Conservation (phyloP, 306 rosid genomes). For the Echinosophora koreensis region DNA sequence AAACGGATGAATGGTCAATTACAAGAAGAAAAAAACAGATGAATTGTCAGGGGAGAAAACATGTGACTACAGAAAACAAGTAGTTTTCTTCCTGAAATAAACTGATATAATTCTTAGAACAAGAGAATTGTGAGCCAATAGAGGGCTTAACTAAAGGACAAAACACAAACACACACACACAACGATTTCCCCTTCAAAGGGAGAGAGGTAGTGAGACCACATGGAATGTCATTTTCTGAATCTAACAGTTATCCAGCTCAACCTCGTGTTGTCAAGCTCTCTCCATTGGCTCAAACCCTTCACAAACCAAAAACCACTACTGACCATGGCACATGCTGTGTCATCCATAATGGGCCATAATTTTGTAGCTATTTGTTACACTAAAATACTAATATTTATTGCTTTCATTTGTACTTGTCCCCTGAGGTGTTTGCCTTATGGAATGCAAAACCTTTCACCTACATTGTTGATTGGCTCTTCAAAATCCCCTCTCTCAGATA, state of each 20-base stretch:
- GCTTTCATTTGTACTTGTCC: conserved; percentile 32
- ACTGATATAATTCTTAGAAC: neutral
- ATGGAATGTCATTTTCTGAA: neutral
- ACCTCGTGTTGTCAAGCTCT: neutral
- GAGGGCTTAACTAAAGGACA: neutral
- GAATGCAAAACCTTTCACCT: conserved; percentile 33
- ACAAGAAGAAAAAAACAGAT: too few species aligned
- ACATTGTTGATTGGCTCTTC: conserved; percentile 27
- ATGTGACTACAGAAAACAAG: conserved; percentile 20
- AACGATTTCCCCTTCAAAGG: neutral
- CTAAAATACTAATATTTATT: conserved; percentile 10
- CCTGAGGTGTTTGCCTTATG: conserved; percentile 13
- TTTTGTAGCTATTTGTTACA: conserved; percentile 2
- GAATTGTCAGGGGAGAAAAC: conserved; percentile 16
- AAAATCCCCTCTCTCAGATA: conserved; percentile 30
- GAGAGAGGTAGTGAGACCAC: neutral
- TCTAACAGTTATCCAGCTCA: conserved; percentile 23
- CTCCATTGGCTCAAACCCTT: neutral
- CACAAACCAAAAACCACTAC: neutral
- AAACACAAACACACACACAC: neutral
- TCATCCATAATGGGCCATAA: conserved; percentile 15
- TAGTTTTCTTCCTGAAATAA: neutral
- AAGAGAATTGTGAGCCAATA: conserved; percentile 9
- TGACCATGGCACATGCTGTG: conserved; percentile 46
- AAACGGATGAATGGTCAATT: neutral